Percentiles rank a stretch among this genome's conserved stretches.
Evolutionary conservation across 2,329 filamentous ascomycete genomes (phyloP).

Genomic region (Leptographium wingfieldii): DNA sequence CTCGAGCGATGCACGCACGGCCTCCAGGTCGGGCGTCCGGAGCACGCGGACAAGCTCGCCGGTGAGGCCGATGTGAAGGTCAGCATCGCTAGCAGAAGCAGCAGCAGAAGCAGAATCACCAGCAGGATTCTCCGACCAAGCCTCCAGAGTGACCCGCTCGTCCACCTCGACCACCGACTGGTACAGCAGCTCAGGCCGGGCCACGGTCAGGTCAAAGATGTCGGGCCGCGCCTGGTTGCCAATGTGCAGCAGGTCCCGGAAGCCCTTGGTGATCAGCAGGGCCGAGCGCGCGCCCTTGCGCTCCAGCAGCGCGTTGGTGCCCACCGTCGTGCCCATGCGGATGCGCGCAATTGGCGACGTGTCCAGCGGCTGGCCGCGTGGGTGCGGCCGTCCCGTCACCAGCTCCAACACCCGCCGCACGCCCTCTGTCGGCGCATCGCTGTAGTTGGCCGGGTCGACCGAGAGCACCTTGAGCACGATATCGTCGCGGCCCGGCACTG

Average conservation of each 20-base stretch:
- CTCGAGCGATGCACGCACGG: slow-evolving; percentile 48
- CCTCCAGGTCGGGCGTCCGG: slow-evolving; percentile 42
- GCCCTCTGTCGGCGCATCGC: slow-evolving; percentile 81
- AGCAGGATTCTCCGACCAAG: slow-evolving; percentile 70
- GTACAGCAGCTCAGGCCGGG: slow-evolving; percentile 78
- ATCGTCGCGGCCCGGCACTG: slow-evolving; percentile 44
- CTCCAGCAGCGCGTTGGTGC: slow-evolving; percentile 83
- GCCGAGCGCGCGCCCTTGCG: slow-evolving; percentile 83
- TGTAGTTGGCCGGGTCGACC: slow-evolving; percentile 78
- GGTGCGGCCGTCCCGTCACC: slow-evolving; percentile 63
- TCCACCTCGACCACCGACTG: slow-evolving; percentile 78
- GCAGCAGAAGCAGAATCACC: slow-evolving; percentile 28
- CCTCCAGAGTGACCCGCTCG: slow-evolving; percentile 81
- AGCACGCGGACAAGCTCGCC: slow-evolving; percentile 65
- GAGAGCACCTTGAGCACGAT: slow-evolving; percentile 44
- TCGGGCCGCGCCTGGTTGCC: slow-evolving; percentile 82
- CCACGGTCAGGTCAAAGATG: slow-evolving; percentile 83
- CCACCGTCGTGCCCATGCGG: slow-evolving; percentile 91
- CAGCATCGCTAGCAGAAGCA: neutral
- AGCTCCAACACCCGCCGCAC: slow-evolving; percentile 75
- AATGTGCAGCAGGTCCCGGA: slow-evolving; percentile 77
- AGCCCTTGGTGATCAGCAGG: slow-evolving; percentile 76
- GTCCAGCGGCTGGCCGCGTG: slow-evolving; percentile 66
- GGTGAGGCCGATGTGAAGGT: slow-evolving; percentile 55
- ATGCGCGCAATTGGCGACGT: slow-evolving; percentile 79